Evolutionary conservation across 2,329 filamentous ascomycete genomes (phyloP), one percentile per base, ranked within the genome.

Genomic region (Xylariaceae sp.): DNA sequence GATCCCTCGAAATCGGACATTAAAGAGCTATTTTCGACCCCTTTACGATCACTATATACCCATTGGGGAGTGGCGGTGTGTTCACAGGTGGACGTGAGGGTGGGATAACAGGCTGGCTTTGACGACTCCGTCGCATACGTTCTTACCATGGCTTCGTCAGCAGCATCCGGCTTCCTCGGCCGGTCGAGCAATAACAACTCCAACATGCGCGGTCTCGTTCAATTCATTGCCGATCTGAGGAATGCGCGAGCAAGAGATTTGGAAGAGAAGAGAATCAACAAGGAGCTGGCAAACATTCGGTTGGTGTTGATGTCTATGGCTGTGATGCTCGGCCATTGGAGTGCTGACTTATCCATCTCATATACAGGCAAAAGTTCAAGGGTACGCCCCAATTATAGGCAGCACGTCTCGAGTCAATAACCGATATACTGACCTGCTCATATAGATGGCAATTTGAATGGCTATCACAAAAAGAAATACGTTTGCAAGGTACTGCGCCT

Each of bases 401-500:
- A 18, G n/a, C 29, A 32, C 4, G 16, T 33, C 32, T 33, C 26
- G 30, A 43, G 29, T 16, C 15, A 23, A 49, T 45, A 32, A 35
- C 15, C 48, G 46, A 42, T 39, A 27, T 56, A 18, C 57, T 64
- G 57, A 67, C 73, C 53, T 41, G n/a, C 15, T 50, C 42, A 21
- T 42, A 6, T 54, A 86, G 90, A 94, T 72, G 92, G 92, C 61
- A 94, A 83, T 70, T 79, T 99, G 53, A 96, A 88, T 70, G 95
- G 94, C 62, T 99, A 99, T 71, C 92, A 97, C 80, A 97, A 95
- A 81, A 99, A 99, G 83, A 99, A 99, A 89, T 99, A 99, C 72
- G 94, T 99, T 63, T 99, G 94, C 90, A 99, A 99, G 80, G 83
- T 85, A 76, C 16, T 35, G 30, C 18, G 18, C 42, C 39, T 35